Conservation (phyloP, 2,329 filamentous ascomycete genomes). For the Aspergillus puulaauensis region DNA sequence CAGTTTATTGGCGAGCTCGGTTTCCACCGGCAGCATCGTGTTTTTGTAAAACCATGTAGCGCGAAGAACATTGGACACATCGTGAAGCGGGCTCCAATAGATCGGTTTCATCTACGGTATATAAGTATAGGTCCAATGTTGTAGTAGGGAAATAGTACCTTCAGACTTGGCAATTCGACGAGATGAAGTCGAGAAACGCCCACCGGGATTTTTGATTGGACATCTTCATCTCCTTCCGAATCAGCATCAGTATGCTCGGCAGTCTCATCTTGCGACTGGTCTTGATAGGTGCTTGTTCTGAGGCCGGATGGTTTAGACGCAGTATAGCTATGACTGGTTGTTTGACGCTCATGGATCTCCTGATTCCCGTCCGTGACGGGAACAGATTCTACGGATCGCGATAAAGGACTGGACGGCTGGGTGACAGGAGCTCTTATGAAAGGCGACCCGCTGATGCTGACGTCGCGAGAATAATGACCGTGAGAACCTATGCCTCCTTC, state of each 20-base stretch:
- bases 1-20: constrained; percentile 82
- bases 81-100: constrained; percentile 94
- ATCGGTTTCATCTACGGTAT: constrained; percentile 80
- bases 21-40: constrained; percentile 86
- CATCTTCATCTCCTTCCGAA: constrained; percentile 19
- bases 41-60: constrained; percentile 98
- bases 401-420: constrained; percentile 29
- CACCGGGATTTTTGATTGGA: constrained; percentile 68
- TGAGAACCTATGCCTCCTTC: constrained; percentile 23
- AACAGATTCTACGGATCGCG: constrained; percentile 30
- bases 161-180: constrained; percentile 75
- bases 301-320: constrained; percentile 28
- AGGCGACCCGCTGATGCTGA: constrained; percentile 49
- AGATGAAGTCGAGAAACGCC: constrained; percentile 88
- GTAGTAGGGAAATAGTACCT: constrained; percentile 24
- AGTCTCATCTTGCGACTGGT: constrained; percentile 14
- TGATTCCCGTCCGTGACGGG: constrained; percentile 23
- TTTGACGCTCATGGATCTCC: constrained; percentile 21
- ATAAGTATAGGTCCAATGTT: constrained; percentile 5
- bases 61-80: constrained; percentile 76
- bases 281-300: constrained; percentile 25
- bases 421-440: constrained; percentile 46
- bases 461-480: constrained; percentile 28
- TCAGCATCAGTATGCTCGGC: constrained; percentile 14
- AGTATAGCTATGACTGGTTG: constrained; percentile 12